phyloP scores from a whole-genome alignment of 2,329 filamentous ascomycete genomes.

The Fusarium sp. region DNA sequence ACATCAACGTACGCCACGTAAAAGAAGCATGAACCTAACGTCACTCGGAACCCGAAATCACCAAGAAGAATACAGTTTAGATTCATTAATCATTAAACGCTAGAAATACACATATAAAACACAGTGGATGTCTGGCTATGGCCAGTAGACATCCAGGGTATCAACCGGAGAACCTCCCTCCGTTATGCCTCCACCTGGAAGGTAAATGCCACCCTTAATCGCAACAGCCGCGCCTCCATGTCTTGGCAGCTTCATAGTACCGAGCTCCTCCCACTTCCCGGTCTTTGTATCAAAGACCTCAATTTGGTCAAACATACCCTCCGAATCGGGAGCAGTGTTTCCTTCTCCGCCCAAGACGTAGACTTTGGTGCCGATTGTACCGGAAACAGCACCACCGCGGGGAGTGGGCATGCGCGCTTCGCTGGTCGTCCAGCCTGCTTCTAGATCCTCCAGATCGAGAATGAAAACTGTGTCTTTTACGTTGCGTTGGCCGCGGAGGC shows the following conservation, averaged over 20 bases:
- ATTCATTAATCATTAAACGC: constrained; percentile 2
- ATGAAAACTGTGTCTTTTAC: constrained; percentile 51
- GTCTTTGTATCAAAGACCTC: constrained; percentile 47
- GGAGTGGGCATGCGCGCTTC: constrained; percentile 52
- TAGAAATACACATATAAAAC: background rate
- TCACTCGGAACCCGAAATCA: background rate
- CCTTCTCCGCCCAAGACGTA: constrained; percentile 56
- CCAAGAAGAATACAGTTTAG: accelerated
- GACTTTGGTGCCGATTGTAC: constrained; percentile 43
- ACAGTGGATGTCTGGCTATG: background rate
- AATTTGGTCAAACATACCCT: constrained; percentile 47
- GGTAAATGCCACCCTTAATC: constrained; percentile 45
- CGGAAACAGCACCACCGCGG: constrained; percentile 50
- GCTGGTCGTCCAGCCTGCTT: constrained; percentile 46
- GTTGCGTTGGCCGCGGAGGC: constrained; percentile 47
- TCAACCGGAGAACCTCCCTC: constrained; percentile 35
- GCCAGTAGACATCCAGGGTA: constrained; percentile 32
- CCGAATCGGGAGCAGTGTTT: constrained; percentile 28
- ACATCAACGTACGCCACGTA: no score
- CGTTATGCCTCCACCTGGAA: constrained; percentile 51
- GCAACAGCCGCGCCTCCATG: constrained; percentile 50
- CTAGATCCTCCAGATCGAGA: constrained; percentile 46
- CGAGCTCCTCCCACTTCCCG: constrained; percentile 45
- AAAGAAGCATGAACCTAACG: no score
- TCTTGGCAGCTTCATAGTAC: constrained; percentile 49